Base-by-base conservation (phyloP, 345 rosid species). In the Lumnitzera littorea region DNA sequence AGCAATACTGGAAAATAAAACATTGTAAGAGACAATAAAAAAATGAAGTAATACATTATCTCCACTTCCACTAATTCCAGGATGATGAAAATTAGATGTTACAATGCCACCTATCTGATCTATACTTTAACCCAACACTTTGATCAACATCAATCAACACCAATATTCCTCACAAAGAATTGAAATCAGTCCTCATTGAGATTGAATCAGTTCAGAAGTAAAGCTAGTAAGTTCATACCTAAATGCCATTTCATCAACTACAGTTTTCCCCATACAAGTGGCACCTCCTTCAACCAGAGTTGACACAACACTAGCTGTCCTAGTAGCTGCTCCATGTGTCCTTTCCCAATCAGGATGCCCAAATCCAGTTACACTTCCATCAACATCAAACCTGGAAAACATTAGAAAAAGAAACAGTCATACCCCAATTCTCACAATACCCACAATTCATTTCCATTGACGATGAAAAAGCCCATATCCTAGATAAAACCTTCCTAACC, bases 281-380 rank as follows among this genome's bases (percentile, higher is more conserved):
- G 97, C 99, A 51, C 99, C 99, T 58, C 87, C 97, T 71, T 88
- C 95, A 61, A 86, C 89, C 2, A 94, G 97, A 61, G 78, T 41
- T 27, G 79, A 83, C 54, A 94, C 82, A 52, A 84, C 91, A 52
- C 80, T 53, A 56, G 85, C 69, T 0, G 97, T 94, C 46, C 66
- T 73, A 54, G 82, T 75, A 67, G 91, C 91, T 25, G 81, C 68
- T 50, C 74, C 84, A 64, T 90, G 96, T 0, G 91, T 84, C 75
- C 77, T 83, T 57, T 56, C 80, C 99, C 99, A 94, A 57, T 94
- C 95, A 15, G 96, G 96, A 79, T 91, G 95, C 52, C 99, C 95
- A 66, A 90, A 94, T 55, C 97, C 95, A 63, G 96, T 79, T 63
- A 88, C 95, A 61, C 78, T 66, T n/a, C 96, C 95, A 67, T 83